A percentile compares a stretch with the other conserved stretches of the same genome.
phyloP scores from a whole-genome alignment of 176 grass and related monocot genomes.

The Neostapfia colusana region DNA sequence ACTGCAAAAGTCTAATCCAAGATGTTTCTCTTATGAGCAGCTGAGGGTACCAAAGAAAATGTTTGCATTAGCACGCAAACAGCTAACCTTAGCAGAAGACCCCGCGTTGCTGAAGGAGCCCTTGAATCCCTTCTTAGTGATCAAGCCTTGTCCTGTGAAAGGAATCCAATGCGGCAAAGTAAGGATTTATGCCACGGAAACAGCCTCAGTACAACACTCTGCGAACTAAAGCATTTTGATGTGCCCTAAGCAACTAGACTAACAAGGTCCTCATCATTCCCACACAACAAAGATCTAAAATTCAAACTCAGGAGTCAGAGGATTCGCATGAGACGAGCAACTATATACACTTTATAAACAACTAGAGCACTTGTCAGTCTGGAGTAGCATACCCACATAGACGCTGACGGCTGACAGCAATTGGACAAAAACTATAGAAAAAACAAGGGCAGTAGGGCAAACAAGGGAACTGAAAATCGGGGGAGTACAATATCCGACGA shows the following conservation, averaged over 20 bases:
- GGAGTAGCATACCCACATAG: not conserved
- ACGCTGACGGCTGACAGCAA: slow-evolving; percentile 1
- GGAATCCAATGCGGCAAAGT: not conserved
- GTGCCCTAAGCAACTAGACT: not conserved
- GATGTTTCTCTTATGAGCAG: slow-evolving; percentile 18
- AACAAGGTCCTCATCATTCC: not conserved
- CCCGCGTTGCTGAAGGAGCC: slow-evolving; percentile 81
- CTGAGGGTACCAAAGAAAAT: slow-evolving; percentile 9
- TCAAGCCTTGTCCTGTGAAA: slow-evolving; percentile 77
- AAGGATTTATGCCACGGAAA: slow-evolving; percentile 12
- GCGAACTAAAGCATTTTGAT: not conserved
- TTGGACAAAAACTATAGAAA: not conserved
- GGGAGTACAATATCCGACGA: slow-evolving; percentile 77
- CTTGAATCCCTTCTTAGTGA: slow-evolving; percentile 82
- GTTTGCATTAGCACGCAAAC: not conserved
- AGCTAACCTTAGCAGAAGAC: slow-evolving; percentile 83
- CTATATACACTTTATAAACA: not conserved
- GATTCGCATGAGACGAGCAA: not conserved
- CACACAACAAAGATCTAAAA: slow-evolving; percentile 3
- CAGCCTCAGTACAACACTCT: not conserved
- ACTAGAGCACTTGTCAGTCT: not conserved
- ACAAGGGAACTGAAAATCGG: not conserved
- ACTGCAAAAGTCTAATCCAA: slow-evolving; percentile 82
- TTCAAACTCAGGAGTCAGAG: not conserved
- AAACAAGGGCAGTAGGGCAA: not conserved